Base-by-base conservation (phyloP, 208 protist genomes). In the Wallacemonas sp. region DNA sequence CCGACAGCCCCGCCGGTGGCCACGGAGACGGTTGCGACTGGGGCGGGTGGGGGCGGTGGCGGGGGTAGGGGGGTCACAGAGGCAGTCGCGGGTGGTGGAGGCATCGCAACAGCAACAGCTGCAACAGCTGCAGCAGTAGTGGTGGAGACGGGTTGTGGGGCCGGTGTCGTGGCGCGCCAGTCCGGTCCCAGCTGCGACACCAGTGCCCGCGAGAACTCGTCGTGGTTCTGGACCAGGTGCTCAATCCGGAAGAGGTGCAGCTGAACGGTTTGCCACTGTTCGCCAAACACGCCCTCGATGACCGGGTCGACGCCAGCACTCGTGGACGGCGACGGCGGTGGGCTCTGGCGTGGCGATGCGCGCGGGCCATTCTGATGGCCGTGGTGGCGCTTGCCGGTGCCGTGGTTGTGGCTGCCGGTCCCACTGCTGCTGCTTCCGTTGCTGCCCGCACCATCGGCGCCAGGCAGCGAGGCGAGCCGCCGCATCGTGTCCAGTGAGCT, bases 251-350 rank as follows among this genome's bases (percentile, higher is more conserved):
- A 27, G 9, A 90, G 80, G 39, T 82, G 72, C 1, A 27, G 14
- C 5, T 79, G 68, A 39, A 89, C 78, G 1, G 70, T 55, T 27
- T 70, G 44, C 86, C 82, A 92, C 47, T 88, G 71, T 33, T 64
- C 70, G 47, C 69, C 70, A 32, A 80, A 41, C 41, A 68, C 47
- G 27, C 52, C 41, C 36, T 21, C 47, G 30, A 57, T 17, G 19
- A 57, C n/a, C 14, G 44, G 41, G 19, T 72, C 48, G 11, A 47
- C 27, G 1, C 5, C 33, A 6, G 30, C 43, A 14, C 14, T n/a
- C 46, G 41, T 27, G 19, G 54, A 2, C 29, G 36, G 12, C 43
- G 30, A 4, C 6, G 29, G 19, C 23, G 61, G 27, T 12, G 62
- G 47, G 47, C 47, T 33, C 47, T 55, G 47, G 9, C 47, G 19